Conservation (phyloP, 202 grass and related monocot species). For the Digitaria exilis region DNA sequence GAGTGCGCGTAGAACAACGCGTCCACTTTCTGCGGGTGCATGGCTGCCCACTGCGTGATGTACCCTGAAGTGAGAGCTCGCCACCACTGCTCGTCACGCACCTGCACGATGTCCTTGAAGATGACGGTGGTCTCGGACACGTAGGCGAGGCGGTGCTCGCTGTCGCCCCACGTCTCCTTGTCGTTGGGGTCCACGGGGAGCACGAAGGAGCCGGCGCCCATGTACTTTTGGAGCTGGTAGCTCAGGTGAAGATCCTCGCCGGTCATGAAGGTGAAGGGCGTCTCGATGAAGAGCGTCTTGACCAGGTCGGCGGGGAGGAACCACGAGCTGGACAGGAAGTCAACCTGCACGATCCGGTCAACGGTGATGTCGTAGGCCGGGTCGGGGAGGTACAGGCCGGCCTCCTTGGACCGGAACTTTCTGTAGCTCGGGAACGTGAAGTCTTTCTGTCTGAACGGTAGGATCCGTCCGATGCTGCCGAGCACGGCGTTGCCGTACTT, state of each 20-base stretch:
- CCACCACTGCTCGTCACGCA: slow-evolving; percentile 98
- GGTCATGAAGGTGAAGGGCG: slow-evolving; percentile 86
- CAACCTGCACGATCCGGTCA: slow-evolving; percentile 84
- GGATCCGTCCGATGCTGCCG: slow-evolving; percentile 84
- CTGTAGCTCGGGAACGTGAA: slow-evolving; percentile 91
- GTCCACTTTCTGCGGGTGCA: slow-evolving; percentile 95
- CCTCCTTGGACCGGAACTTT: slow-evolving; percentile 85
- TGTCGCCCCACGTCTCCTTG: slow-evolving; percentile 94
- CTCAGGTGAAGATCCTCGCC: slow-evolving; percentile 97
- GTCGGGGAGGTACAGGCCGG: slow-evolving; percentile 89
- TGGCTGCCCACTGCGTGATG: slow-evolving; percentile 89
- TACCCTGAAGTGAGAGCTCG: slow-evolving; percentile 84
- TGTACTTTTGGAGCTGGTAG: slow-evolving; percentile 98
- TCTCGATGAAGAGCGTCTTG: slow-evolving; percentile 87
- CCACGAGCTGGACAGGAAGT: slow-evolving; percentile 92
- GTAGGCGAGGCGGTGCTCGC: slow-evolving; percentile 90
- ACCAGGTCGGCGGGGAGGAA: slow-evolving; percentile 86
- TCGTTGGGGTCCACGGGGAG: slow-evolving; percentile 73
- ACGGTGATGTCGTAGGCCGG: slow-evolving; percentile 87
- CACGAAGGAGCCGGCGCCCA: slow-evolving; percentile 78
- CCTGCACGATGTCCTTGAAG: slow-evolving; percentile 89
- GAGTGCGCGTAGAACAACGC: slow-evolving; percentile 91
- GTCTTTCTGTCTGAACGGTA: slow-evolving; percentile 84
- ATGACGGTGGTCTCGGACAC: slow-evolving; percentile 84
- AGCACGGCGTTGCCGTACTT: slow-evolving; percentile 88